Evolutionary conservation across 1,284 basidiomycete species (phyloP), one percentile per base, ranked within the genome.

Genomic region (Rhizoctonia solani): DNA sequence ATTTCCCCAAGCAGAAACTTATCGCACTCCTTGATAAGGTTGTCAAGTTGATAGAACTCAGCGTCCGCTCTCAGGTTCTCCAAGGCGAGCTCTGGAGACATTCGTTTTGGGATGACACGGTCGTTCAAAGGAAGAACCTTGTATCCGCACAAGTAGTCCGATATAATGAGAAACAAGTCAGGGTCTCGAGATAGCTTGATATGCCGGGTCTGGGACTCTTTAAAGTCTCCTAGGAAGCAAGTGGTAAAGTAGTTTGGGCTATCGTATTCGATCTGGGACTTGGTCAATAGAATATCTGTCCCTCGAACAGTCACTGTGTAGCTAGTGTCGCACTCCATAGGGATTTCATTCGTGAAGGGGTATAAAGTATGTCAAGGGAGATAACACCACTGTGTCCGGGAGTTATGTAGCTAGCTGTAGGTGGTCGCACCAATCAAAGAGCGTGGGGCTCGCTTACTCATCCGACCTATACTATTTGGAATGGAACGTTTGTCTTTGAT

Each of bases 211-310:
- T 46, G 54, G 6, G 54, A 41, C 19, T 58, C 41, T 16, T 21
- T 27, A 39, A 58, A 39, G 23, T 47, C 55, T 16, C 44, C 55
- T 13, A 59, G 30, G 42, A 59, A 59, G 8, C 42, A 32, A 8
- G 14, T 16, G 4, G 55, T 42, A 21, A 44, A 44, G 41, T 30
- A 46, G 41, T 58, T 46, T 58, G 55, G 55, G 4, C 39, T 44
- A 23, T 59, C 56, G 27, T 47, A 59, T n/a, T 59, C 56, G 25
- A 59, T 13, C 19, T 59, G 56, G n/a, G 42, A 47, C 1, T 30
- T n/a, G 42, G 27, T 32, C 44, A 34, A 59, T 41, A 5, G 8
- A 23, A 59, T 47, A 2, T 39, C 13, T 11, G 13, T 34, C 11
- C 19, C 56, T 6, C 44, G 56, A 5, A 59, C 23, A 11, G 42